Percentiles rank a stretch among this genome's conserved stretches.
phyloP scores from a whole-genome alignment of 1,284 basidiomycete species.

The Microbotryomycetes sp. region DNA sequence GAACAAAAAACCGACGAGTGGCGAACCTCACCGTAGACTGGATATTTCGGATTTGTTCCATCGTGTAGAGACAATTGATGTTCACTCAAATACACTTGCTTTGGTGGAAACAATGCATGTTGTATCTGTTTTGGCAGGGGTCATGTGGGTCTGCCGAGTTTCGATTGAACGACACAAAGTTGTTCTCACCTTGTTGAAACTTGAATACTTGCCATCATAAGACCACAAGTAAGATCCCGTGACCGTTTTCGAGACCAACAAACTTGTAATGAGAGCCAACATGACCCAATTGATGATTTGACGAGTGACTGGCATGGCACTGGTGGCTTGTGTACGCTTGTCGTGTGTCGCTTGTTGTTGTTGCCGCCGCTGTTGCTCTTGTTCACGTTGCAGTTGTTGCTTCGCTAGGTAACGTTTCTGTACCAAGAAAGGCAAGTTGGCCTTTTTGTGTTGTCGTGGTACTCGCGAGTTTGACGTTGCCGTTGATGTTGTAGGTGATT shows the following conservation, averaged over 20 bases:
- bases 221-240: constrained; percentile 75
- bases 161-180: too few relatives aligned
- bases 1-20: too few relatives aligned
- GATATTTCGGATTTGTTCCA: constrained; percentile 60
- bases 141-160: too few relatives aligned
- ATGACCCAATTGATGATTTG: constrained; percentile 6
- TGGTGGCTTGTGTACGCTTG: neutral
- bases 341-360: constrained; percentile 45
- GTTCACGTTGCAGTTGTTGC: constrained; percentile 52
- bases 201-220: constrained; percentile 48
- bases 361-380: constrained; percentile 56
- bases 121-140: too few relatives aligned
- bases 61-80: constrained; percentile 62
- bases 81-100: constrained; percentile 53
- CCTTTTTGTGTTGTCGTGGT: constrained; percentile 52
- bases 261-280: constrained; percentile 15
- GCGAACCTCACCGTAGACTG: constrained; percentile 62
- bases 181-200: constrained; percentile 16
- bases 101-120: constrained; percentile 1
- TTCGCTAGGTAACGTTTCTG: constrained; percentile 52
- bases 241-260: constrained; percentile 66
- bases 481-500: too few relatives aligned
- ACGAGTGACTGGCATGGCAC: neutral
- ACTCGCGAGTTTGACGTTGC: too few relatives aligned
- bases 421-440: constrained; percentile 73